A percentile compares a stretch with the other conserved stretches of the same genome.
Evolutionary conservation across 768 basidiomycete genomes (phyloP).

Genomic region (Leccinellum rugosiceps): DNA sequence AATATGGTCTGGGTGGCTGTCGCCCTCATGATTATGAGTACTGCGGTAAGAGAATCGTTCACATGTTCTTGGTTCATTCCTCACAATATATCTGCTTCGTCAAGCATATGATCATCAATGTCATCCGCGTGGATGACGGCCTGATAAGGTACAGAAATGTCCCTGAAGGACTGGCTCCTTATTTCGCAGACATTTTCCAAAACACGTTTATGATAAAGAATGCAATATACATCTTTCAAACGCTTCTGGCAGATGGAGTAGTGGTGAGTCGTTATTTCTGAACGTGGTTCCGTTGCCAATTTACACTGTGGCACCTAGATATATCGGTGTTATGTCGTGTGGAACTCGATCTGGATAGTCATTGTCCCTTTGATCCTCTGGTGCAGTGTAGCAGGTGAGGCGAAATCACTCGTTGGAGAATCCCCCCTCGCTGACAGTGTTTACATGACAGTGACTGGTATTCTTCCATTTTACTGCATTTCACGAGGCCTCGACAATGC

Average conservation of each 20-base stretch:
- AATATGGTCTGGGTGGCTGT: not conserved
- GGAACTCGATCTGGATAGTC: not conserved
- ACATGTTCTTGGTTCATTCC: not conserved
- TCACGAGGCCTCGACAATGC: not conserved
- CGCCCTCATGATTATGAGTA: not conserved
- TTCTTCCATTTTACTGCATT: not conserved
- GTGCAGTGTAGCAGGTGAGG: not conserved
- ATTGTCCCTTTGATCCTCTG: not conserved
- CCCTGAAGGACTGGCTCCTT: not conserved
- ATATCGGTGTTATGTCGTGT: not conserved
- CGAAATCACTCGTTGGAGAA: not conserved
- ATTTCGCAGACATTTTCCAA: not conserved
- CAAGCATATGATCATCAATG: not conserved
- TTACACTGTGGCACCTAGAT: not conserved
- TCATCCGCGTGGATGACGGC: not conserved
- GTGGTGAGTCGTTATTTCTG: not conserved
- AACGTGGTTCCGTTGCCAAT: not conserved
- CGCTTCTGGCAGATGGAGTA: not conserved
- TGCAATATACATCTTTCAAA: not conserved
- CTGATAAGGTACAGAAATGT: not conserved
- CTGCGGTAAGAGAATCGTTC: not conserved
- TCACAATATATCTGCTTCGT: not conserved
- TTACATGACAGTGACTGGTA: not conserved
- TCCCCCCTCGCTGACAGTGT: not conserved
- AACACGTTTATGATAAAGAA: not conserved